Base-by-base conservation (phyloP, 257 asterid genomes). In the Primulina tabacum region DNA sequence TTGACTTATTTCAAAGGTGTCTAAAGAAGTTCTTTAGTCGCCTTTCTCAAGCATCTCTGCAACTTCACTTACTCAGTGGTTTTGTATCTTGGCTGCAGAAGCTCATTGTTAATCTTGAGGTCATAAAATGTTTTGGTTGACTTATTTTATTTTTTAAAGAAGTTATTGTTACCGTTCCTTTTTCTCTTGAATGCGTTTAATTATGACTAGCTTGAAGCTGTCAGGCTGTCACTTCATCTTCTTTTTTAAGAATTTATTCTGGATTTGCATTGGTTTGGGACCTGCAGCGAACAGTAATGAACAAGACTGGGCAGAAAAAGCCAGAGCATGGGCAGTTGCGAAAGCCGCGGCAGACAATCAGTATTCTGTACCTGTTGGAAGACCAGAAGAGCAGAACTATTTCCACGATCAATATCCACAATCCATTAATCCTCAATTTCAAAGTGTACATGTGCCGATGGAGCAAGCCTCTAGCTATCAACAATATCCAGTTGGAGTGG, bases 261-360 rank as follows among this genome's bases (percentile, higher is more conserved):
- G 65, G 65, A 65, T 75, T 71, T 43, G 30, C 65, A 55, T 69
- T 28, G 70, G 50, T 79, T 76, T 47, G 80, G 69, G 71, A 72
- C 73, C 65, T 77, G 78, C 77, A 87, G 95, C 86, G 43, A 80
- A 82, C 73, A 86, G 69, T 82, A 83, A 87, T 38, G 96, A 86
- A 80, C 90, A 92, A 74, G 97, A 81, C 76, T 93, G 99, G 99
- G 99, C 96, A 57, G 95, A 95, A 70, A 93, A 85, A 84, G 99
- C 99, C 71, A 84, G 91, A 78, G 99, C 96, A 62, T 93, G 97
- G 97, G 97, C 97, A 73, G 92, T 97, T 75, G 88, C 90, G 62
- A 90, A 89, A 74, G 76, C 87, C 79, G 85, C 90, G 35, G 73
- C 81, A 14, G 96, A 87, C 70, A 80, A 80, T 77, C 97, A 86